Evolutionary conservation across 164 flowering plant species (phyloP), one percentile per base, ranked within the genome.

Genomic region (Vitis riparia): DNA sequence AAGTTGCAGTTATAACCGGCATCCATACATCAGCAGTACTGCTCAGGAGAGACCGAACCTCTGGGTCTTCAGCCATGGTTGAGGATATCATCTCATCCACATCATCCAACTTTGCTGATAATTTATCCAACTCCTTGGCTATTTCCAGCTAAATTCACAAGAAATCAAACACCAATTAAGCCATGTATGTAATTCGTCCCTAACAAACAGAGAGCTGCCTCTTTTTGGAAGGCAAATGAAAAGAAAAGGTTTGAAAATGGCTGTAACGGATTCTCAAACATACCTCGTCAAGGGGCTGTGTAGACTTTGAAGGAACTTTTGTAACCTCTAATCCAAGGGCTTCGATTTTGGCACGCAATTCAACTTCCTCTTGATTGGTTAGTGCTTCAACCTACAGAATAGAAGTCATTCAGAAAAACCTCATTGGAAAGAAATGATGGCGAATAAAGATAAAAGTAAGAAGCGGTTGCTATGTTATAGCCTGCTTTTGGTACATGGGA

Each of bases 21-120:
- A 94, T 85, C 97, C 98, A 94, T 8, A 94, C 76, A 75, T 91
- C 89, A 50, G 98, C 89, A 0, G 95, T 91, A 53, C 84, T 80
- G 73, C 94, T 88, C 73, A 92, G 67, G 16, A 91, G 88, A 19
- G 92, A 77, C 63, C 82, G 78, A 63, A 94, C 95, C 66, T 91
- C 84, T 29, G 94, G 97, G 71, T 92, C 98, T n/a, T 81, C 71
- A 68, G 95, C 88, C 83, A 93, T 86, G 55, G 91, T 76, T 63
- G 98, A 83, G 5, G 98, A 92, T 77, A 94, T 91, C 92, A 92
- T 84, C 78, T 86, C 90, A 74, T 91, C 95, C 44, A 91, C 94
- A 76, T 88, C 79, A 68, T 88, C 97, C 67, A 94, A 79, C 78
- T 87, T 92, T 23, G 86, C 86, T 3, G 98, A 94, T 74, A 94